Evolutionary conservation across 805 yeast species (phyloP), one percentile per base, ranked within the genome.

Genomic region (Lachancea kluyveri): DNA sequence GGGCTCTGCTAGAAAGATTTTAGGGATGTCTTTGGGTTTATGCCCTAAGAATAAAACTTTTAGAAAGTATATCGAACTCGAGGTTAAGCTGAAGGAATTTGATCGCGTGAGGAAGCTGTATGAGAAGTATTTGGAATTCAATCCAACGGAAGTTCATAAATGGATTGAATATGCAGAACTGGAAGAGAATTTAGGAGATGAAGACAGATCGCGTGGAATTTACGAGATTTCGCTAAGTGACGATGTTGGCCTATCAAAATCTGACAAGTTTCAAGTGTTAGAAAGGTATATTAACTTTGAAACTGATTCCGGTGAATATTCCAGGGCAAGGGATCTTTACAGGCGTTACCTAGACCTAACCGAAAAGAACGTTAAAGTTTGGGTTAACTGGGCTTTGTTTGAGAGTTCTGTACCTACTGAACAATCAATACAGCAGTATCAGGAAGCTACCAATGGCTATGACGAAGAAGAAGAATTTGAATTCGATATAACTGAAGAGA

Each of bases 21-120:
- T 85, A 16, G 96, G 96, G 0, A 63, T 68, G 30, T 71, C 84
- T 0, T 64, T 90, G 12, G 96, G 95, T 0, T 59, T 66, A 27
- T 68, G 72, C 26, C 81, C 85, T 0, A 79, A 76, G 47, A 62
- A 58, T 1, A 73, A 72, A 31, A 55, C 84, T 0, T 76, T 79
- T 49, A 62, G 60, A 39, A 65, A 65, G 38, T 92, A 92, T 56
- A 78, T 90, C 28, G 63, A 59, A 1, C 42, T 87, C 21, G 96
- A 90, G 50, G 62, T 62, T 22, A 60, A 65, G 32, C 53, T 88
- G 27, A 82, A 81, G 21, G 92, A 87, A 46, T 82, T 82, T 65
- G 94, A 81, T 39, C 59, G 96, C 21, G 87, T 80, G 6, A 61
- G 97, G 19, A 75, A 62, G 50, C 48, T 92, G 3, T 86, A 75